Percentiles rank a stretch among this genome's conserved stretches.
Conservation (phyloP, 805 yeast species). For the Saturnispora serradocipensis region DNA sequence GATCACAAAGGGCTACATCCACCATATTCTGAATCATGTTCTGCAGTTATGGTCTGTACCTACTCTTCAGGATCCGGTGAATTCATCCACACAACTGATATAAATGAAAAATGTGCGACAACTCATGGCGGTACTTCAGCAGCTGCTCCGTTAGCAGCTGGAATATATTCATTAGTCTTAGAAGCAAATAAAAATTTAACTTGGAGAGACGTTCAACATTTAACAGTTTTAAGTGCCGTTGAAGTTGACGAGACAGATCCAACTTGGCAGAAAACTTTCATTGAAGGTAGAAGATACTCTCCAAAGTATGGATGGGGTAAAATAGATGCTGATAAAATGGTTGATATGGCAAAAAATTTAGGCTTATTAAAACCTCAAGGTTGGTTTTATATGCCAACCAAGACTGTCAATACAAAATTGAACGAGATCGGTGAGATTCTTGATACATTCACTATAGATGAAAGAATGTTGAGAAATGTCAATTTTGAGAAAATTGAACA, state of each 20-base stretch:
- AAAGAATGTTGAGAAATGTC: constrained; percentile 39
- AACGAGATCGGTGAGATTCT: constrained; percentile 19
- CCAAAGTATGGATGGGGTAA: constrained; percentile 91
- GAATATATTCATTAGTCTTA: constrained; percentile 77
- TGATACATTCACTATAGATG: constrained; percentile 37
- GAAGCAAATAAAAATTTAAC: constrained; percentile 80
- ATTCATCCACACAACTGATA: constrained; percentile 81
- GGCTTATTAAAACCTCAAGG: constrained; percentile 81
- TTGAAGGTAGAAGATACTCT: constrained; percentile 58
- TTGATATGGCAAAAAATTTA: constrained; percentile 53
- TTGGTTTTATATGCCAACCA: constrained; percentile 51
- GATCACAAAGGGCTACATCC: constrained; percentile 86
- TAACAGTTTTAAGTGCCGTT: constrained; percentile 62
- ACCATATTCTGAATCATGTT: constrained; percentile 81
- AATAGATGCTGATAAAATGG: constrained; percentile 72
- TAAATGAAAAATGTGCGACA: constrained; percentile 57
- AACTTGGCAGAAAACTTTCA: constrained; percentile 63
- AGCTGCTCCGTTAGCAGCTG: constrained; percentile 97
- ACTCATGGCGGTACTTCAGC: constrained; percentile 96
- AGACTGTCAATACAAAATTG: constrained; percentile 26
- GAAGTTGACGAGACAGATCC: constrained; percentile 61
- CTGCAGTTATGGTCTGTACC: constrained; percentile 91
- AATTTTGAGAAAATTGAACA: constrained; percentile 77
- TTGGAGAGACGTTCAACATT: constrained; percentile 93
- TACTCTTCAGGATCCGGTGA: constrained; percentile 89